These are phyloP conservation scores for Pichia sp. DNA, from an alignment of 1,139 yeast species.

Conservation along the genomic window DNA sequence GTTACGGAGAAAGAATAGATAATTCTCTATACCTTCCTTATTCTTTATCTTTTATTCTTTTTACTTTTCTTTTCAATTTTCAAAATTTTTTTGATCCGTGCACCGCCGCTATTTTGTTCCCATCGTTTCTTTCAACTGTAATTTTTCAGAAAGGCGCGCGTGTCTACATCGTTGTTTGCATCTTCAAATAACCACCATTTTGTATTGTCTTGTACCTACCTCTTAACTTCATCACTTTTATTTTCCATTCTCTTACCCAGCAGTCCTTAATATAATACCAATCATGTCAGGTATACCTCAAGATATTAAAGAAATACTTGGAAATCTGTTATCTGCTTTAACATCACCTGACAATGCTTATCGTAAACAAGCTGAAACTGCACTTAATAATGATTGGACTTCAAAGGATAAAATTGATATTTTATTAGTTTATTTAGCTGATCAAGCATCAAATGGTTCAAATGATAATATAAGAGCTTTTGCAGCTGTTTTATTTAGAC, in stretches of 20 bases:
- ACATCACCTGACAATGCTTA: constrained; percentile 68
- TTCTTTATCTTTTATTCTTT: too few species aligned
- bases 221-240: too few species aligned
- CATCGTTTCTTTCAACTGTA: not conserved
- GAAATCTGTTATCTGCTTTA: constrained; percentile 57
- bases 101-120: not conserved
- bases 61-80: not conserved
- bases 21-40: too few species aligned
- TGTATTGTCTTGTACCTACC: too few species aligned
- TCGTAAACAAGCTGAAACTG: constrained; percentile 73
- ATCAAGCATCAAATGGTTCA: constrained; percentile 60
- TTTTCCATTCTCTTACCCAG: too few species aligned
- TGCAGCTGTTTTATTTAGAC: constrained; percentile 81
- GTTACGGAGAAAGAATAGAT: too few species aligned
- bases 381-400: constrained; percentile 70
- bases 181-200: too few species aligned
- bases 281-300: constrained; percentile 56
- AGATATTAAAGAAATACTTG: constrained; percentile 50
- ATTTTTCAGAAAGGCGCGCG: not conserved
- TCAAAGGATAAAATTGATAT: constrained; percentile 55
- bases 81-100: not conserved
- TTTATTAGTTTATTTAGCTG: constrained; percentile 72
- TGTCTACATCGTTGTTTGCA: not conserved
- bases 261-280: too few species aligned
- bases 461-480: constrained; percentile 53